These are phyloP conservation scores for Venturia carpophila DNA, from an alignment of 2,329 filamentous ascomycete genomes.

Conservation along the genomic window DNA sequence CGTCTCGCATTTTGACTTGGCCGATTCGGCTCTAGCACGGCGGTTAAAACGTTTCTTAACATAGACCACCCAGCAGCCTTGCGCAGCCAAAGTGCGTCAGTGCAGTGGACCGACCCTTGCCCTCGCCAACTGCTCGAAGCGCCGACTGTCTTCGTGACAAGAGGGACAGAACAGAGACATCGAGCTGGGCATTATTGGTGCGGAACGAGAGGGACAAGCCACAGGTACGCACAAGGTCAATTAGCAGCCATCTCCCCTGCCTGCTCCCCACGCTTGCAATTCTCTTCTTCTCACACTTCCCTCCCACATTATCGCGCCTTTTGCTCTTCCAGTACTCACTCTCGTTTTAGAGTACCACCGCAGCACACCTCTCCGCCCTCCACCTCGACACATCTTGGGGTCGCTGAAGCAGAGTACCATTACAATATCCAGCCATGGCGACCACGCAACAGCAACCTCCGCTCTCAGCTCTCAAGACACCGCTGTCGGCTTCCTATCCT, in stretches of 20 bases:
- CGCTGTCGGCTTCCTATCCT: slow-evolving; percentile 52
- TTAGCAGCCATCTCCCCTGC: slow-evolving; percentile 9
- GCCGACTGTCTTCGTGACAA: slow-evolving; percentile 5
- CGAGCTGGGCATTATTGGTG: not conserved
- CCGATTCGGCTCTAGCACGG: not conserved
- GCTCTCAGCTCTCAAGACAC: slow-evolving; percentile 42
- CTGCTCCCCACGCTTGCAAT: not conserved
- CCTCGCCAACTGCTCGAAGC: slow-evolving; percentile 8
- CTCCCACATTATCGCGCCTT: not conserved
- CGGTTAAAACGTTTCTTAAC: slow-evolving; percentile 5
- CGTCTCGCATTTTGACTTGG: not conserved
- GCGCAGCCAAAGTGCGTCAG: slow-evolving; percentile 10
- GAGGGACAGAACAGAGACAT: not conserved
- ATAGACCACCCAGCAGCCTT: slow-evolving; percentile 8
- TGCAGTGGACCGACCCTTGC: not conserved
- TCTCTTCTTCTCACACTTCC: not conserved
- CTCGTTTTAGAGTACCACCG: slow-evolving; percentile 22
- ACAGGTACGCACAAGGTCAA: slow-evolving; percentile 10
- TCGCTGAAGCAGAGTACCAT: not conserved
- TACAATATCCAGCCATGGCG: slow-evolving; percentile 19
- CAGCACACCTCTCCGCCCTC: slow-evolving; percentile 10
- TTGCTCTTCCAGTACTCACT: slow-evolving; percentile 19
- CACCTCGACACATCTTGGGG: not conserved
- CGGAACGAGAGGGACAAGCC: not conserved
- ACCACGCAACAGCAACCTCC: slow-evolving; percentile 33